Evolutionary conservation across 2,329 filamentous ascomycete species (phyloP).

Genomic region (Alternaria viburni): DNA sequence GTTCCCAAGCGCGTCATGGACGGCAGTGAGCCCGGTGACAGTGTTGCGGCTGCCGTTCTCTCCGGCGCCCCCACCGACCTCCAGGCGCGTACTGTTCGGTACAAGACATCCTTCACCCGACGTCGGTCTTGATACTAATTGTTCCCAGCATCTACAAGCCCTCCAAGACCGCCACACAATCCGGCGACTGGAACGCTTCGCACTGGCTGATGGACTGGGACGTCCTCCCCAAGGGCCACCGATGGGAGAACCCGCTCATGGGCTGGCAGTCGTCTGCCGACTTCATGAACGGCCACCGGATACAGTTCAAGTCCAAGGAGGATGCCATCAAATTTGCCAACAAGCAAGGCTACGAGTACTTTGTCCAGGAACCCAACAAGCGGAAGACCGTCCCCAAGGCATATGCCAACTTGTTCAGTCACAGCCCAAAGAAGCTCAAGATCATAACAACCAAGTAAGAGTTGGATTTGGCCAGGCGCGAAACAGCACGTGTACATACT

Average conservation of each 20-base stretch:
- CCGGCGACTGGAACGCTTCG: slow-evolving; percentile 81
- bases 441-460: slow-evolving; percentile 77
- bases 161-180: slow-evolving; percentile 94
- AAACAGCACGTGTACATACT: slow-evolving; percentile 38
- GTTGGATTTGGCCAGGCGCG: not conserved
- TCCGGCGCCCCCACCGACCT: slow-evolving; percentile 94
- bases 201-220: slow-evolving; percentile 99
- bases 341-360: slow-evolving; percentile 99
- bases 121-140: slow-evolving; percentile 9
- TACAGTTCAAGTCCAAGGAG: slow-evolving; percentile 92
- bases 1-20: slow-evolving; percentile 89
- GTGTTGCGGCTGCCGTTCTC: slow-evolving; percentile 80
- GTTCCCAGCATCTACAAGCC: slow-evolving; percentile 84
- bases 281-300: slow-evolving; percentile 89
- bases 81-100: slow-evolving; percentile 93
- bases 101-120: slow-evolving; percentile 42
- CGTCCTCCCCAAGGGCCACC: slow-evolving; percentile 85
- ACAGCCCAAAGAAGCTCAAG: slow-evolving; percentile 85
- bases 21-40: slow-evolving; percentile 79
- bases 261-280: slow-evolving; percentile 98
- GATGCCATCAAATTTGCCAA: slow-evolving; percentile 94
- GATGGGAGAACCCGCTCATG: slow-evolving; percentile 98
- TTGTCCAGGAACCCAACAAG: slow-evolving; percentile 94
- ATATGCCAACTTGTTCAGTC: slow-evolving; percentile 95
- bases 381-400: slow-evolving; percentile 88